phyloP scores from a whole-genome alignment of 2,329 filamentous ascomycete species.

The Ophiostoma himal-ulmi region DNA sequence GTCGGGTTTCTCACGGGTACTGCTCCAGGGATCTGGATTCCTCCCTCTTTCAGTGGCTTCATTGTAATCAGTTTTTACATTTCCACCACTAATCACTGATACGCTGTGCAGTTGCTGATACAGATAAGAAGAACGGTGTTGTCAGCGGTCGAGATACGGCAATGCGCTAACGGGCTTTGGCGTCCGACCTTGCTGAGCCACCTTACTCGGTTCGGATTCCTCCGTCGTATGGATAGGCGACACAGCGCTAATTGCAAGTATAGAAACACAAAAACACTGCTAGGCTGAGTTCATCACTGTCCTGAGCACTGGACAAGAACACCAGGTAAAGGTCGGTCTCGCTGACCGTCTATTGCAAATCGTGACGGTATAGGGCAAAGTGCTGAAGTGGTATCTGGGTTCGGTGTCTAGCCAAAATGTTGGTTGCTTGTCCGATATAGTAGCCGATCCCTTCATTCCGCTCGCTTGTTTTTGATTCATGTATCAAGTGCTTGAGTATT shows the following conservation, averaged over 20 bases:
- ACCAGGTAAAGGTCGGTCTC: neutral
- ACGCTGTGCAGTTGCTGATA: neutral
- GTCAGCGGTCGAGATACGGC: slow-evolving; percentile 1
- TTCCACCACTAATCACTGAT: neutral
- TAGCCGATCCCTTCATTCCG: neutral
- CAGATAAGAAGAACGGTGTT: neutral
- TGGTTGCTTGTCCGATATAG: slow-evolving; percentile 4
- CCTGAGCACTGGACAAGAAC: no score
- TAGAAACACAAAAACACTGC: neutral
- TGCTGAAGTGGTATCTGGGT: neutral
- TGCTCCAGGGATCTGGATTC: neutral
- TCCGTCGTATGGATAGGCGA: neutral
- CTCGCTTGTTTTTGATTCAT: neutral
- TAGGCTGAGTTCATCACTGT: neutral
- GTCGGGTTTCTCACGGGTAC: neutral
- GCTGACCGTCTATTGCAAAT: slow-evolving; percentile 4
- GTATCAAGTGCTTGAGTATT: neutral
- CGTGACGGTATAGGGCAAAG: slow-evolving; percentile 3
- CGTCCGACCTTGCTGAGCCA: neutral
- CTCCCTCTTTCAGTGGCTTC: neutral
- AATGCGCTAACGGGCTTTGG: neutral
- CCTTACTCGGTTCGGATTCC: neutral
- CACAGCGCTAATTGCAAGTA: neutral
- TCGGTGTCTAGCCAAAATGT: neutral
- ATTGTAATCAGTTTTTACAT: slow-evolving; percentile 8